Conservation (phyloP, 495 filamentous ascomycete genomes). For the Xylaria bambusicola region DNA sequence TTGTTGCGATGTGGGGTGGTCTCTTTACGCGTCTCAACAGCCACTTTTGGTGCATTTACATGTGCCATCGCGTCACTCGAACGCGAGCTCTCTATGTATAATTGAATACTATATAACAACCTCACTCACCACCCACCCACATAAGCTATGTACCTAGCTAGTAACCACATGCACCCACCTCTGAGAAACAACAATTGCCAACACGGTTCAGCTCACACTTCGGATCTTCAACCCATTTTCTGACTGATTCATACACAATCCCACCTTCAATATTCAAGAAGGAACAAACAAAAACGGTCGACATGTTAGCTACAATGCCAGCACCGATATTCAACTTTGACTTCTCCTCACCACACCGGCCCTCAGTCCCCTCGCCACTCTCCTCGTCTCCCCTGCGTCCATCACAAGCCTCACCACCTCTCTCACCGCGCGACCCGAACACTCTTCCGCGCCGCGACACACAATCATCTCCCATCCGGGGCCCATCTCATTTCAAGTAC, state of each 20-base stretch:
- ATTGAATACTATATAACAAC: too few relatives aligned
- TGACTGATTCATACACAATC: too few relatives aligned
- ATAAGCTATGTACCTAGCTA: too few relatives aligned
- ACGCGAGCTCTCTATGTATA: slow-evolving; percentile 9
- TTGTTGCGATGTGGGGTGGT: background rate
- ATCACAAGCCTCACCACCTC: slow-evolving; percentile 30
- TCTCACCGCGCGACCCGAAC: slow-evolving; percentile 30
- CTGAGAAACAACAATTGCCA: too few relatives aligned
- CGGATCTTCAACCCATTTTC: too few relatives aligned
- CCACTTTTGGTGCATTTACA: slow-evolving; percentile 15
- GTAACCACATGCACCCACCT: too few relatives aligned
- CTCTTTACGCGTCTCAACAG: slow-evolving; percentile 17
- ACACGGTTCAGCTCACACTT: too few relatives aligned
- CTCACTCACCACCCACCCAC: too few relatives aligned
- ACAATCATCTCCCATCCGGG: slow-evolving; percentile 40
- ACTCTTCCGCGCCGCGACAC: slow-evolving; percentile 28
- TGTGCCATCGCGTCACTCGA: slow-evolving; percentile 14
- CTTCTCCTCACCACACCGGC: slow-evolving; percentile 35
- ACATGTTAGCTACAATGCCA: slow-evolving; percentile 38
- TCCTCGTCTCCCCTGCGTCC: slow-evolving; percentile 37
- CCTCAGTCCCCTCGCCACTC: slow-evolving; percentile 34
- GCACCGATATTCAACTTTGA: slow-evolving; percentile 29
- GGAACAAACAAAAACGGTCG: slow-evolving; percentile 3
- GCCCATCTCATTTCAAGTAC: slow-evolving; percentile 32
- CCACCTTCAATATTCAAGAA: too few relatives aligned